Percentiles rank a stretch among this genome's conserved stretches.
Evolutionary conservation across 495 filamentous ascomycete genomes (phyloP).

Genomic region (Terfezia boudieri): DNA sequence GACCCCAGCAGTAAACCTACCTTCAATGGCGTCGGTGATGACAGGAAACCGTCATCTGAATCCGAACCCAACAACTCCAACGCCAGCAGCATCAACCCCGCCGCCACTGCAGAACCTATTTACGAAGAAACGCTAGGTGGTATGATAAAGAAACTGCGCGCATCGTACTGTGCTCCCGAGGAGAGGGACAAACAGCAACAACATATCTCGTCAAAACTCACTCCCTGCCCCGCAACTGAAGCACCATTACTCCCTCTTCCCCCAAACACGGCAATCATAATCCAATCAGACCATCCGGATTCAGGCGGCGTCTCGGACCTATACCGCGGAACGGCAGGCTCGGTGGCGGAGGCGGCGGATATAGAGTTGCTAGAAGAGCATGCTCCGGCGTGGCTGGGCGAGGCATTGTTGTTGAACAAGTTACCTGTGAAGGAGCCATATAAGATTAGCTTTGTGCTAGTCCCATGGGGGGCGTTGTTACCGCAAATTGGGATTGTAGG

Average conservation of each 20-base stretch:
- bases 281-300: conserved; percentile 77
- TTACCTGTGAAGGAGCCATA: conserved; percentile 74
- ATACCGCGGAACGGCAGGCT: conserved; percentile 66
- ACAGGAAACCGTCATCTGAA: conserved; percentile 41
- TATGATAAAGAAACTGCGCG: conserved; percentile 51
- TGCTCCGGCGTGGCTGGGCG: conserved; percentile 77
- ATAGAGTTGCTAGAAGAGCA: conserved; percentile 62
- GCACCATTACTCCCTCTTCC: conserved; percentile 70
- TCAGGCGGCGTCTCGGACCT: conserved; percentile 80
- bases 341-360: conserved; percentile 55
- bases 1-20: neutral
- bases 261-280: conserved; percentile 57
- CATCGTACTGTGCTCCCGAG: conserved; percentile 51
- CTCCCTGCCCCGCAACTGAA: conserved; percentile 58
- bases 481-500: conserved; percentile 34
- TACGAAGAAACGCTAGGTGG: conserved; percentile 68
- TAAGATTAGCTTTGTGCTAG: conserved; percentile 77
- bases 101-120: conserved; percentile 48
- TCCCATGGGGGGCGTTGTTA: conserved; percentile 58
- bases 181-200: conserved; percentile 1
- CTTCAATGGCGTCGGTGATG: conserved; percentile 27
- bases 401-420: conserved; percentile 68
- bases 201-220: conserved; percentile 37
- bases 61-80: conserved; percentile 18
- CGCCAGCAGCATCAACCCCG: too few relatives aligned